A percentile compares a stretch with the other conserved stretches of the same genome.
Evolutionary conservation across 169 alveolate species (phyloP).

Genomic region (Eimeria necatrix): DNA sequence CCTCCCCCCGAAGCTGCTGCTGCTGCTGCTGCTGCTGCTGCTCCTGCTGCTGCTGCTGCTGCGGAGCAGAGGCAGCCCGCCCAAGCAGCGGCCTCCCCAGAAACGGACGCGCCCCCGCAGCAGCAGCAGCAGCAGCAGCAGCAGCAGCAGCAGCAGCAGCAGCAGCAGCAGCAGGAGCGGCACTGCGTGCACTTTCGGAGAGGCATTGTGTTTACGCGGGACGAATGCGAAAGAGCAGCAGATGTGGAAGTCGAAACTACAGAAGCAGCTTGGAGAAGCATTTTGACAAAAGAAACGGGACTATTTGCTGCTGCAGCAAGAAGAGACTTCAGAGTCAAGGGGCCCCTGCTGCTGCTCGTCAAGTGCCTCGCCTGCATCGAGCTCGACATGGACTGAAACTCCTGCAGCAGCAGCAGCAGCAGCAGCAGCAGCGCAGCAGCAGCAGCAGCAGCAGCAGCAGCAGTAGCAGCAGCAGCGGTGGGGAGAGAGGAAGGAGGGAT

Average conservation of each 20-base stretch:
- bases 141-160: neutral
- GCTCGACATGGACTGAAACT: slow-evolving; percentile 47
- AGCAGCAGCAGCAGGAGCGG: slow-evolving; percentile 47
- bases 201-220: slow-evolving; percentile 22
- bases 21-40: too few relatives aligned
- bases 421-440: slow-evolving; percentile 37
- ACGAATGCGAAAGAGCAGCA: slow-evolving; percentile 20
- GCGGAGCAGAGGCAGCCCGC: neutral
- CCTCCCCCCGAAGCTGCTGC: neutral
- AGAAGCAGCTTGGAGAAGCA: slow-evolving; percentile 27
- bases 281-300: slow-evolving; percentile 40
- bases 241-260: slow-evolving; percentile 54
- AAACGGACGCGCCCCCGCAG: neutral
- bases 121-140: neutral
- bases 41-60: too few relatives aligned
- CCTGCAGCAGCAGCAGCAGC: neutral
- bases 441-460: neutral
- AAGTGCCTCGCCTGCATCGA: slow-evolving; percentile 34
- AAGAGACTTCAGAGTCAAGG: slow-evolving; percentile 40
- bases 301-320: slow-evolving; percentile 40
- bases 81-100: too few relatives aligned
- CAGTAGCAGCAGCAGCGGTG: slow-evolving; percentile 6
- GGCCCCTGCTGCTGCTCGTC: slow-evolving; percentile 39
- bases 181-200: slow-evolving; percentile 64
- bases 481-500: too few relatives aligned